These are phyloP conservation scores for Spathaspora hagerdaliae DNA, from an alignment of 805 yeast species.

Conservation along the genomic window DNA sequence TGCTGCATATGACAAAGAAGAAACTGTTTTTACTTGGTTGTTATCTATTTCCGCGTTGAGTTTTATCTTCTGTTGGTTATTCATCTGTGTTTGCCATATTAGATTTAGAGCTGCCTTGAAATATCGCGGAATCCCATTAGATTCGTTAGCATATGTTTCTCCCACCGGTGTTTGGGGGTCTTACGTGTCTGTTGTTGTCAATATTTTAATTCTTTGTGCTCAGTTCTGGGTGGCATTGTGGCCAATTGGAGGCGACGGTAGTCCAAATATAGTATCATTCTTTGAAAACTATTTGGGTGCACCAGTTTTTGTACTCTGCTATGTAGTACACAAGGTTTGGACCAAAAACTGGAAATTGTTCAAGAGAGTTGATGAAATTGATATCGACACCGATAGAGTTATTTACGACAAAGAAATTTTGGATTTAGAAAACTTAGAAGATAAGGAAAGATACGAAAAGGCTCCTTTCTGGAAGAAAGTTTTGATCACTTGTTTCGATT, in stretches of 20 bases:
- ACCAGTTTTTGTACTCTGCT: constrained; percentile 24
- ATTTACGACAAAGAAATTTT: constrained; percentile 31
- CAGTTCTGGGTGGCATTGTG: constrained; percentile 43
- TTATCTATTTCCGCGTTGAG: constrained; percentile 24
- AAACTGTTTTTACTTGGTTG: constrained; percentile 37
- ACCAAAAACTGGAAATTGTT: constrained; percentile 27
- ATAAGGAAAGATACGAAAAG: constrained; percentile 13
- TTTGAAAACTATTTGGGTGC: constrained; percentile 33
- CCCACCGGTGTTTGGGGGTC: constrained; percentile 41
- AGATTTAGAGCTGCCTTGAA: constrained; percentile 40
- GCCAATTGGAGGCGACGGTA: constrained; percentile 27
- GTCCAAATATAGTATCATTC: constrained; percentile 23
- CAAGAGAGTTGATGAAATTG: constrained; percentile 25
- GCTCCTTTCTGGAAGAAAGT: constrained; percentile 18
- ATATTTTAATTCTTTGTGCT: constrained; percentile 32
- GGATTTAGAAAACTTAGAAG: constrained; percentile 24
- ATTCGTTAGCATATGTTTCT: constrained; percentile 29
- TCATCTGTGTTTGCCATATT: constrained; percentile 35
- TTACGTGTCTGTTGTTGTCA: constrained; percentile 26
- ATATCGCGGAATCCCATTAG: constrained; percentile 20
- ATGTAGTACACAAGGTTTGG: constrained; percentile 28
- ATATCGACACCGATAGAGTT: constrained; percentile 24
- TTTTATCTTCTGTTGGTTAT: constrained; percentile 40
- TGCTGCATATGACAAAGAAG: constrained; percentile 37
- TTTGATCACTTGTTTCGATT: constrained; percentile 9